Evolutionary conservation across 2,329 filamentous ascomycete species (phyloP).

Genomic region (Alternaria viburni): DNA sequence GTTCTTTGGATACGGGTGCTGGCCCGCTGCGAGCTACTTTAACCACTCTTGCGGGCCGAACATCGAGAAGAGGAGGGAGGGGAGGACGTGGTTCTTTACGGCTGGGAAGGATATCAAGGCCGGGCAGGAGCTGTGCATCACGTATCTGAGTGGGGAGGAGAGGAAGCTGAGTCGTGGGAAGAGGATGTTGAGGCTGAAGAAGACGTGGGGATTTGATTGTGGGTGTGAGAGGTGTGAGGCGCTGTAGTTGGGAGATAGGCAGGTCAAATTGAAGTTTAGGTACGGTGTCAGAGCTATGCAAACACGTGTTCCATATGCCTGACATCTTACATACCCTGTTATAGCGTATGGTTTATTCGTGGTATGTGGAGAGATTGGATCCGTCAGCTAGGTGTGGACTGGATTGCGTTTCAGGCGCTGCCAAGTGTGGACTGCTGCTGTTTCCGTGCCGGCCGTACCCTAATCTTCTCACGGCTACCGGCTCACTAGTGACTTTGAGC

Average conservation of each 20-base stretch:
- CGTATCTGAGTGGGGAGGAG: conserved; percentile 57
- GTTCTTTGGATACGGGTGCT: conserved; percentile 57
- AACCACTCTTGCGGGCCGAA: conserved; percentile 57
- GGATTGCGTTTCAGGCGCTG: not conserved
- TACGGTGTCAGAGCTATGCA: not conserved
- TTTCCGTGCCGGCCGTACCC: not conserved
- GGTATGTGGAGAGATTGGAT: not conserved
- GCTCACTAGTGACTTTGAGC: not conserved
- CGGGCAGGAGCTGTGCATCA: conserved; percentile 56
- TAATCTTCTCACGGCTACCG: not conserved
- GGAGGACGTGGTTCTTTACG: conserved; percentile 52
- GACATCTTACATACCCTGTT: not conserved
- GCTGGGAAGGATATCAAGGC: conserved; percentile 41
- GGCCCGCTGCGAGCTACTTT: conserved; percentile 56
- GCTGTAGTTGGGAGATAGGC: not conserved
- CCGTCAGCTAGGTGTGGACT: not conserved
- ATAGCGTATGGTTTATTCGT: not conserved
- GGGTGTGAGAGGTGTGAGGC: conserved; percentile 49
- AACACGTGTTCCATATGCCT: not conserved
- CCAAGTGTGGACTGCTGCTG: not conserved
- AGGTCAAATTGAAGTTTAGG: not conserved
- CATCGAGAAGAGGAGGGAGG: conserved; percentile 50
- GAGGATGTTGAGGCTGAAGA: conserved; percentile 47
- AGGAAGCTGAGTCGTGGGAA: conserved; percentile 45
- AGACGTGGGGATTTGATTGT: conserved; percentile 57